Evolutionary conservation across 2,329 filamentous ascomycete species (phyloP).

Genomic region (Chlorencoelia australis): DNA sequence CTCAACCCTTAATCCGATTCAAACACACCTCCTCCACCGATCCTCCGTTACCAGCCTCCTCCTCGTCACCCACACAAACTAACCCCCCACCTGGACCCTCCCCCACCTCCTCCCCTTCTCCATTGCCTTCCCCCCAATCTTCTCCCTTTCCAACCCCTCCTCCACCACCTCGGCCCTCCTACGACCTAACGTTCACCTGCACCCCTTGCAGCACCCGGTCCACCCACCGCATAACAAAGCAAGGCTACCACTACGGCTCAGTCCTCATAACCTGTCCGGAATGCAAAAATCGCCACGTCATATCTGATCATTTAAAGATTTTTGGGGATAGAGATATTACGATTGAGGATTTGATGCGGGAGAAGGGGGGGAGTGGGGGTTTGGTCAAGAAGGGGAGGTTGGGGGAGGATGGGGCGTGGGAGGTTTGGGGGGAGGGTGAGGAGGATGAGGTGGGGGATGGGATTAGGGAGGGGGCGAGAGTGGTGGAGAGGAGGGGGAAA

Average conservation of each 20-base stretch:
- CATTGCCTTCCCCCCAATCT: not conserved
- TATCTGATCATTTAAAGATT: constrained; percentile 79
- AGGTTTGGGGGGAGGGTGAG: constrained; percentile 70
- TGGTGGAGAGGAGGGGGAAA: not conserved
- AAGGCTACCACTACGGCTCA: constrained; percentile 87
- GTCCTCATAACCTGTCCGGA: constrained; percentile 80
- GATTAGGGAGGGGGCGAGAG: not conserved
- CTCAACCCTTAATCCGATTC: not conserved
- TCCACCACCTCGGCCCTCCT: constrained; percentile 45
- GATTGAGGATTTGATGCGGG: constrained; percentile 66
- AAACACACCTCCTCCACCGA: not conserved
- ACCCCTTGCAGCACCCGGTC: constrained; percentile 72
- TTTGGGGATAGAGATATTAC: constrained; percentile 64
- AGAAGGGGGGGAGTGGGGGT: constrained; percentile 68
- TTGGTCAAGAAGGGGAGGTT: constrained; percentile 62
- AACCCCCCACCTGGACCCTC: not conserved
- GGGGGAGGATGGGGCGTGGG: constrained; percentile 72
- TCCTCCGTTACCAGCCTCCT: not conserved
- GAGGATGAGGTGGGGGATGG: not conserved
- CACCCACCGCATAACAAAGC: constrained; percentile 80
- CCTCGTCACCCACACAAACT: not conserved
- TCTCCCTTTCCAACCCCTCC: not conserved
- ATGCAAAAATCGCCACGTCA: constrained; percentile 82
- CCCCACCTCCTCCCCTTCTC: not conserved
- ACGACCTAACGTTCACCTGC: constrained; percentile 88